These are phyloP conservation scores for Verticillium nubilum DNA, from an alignment of 2,329 filamentous ascomycete species.

Conservation along the genomic window DNA sequence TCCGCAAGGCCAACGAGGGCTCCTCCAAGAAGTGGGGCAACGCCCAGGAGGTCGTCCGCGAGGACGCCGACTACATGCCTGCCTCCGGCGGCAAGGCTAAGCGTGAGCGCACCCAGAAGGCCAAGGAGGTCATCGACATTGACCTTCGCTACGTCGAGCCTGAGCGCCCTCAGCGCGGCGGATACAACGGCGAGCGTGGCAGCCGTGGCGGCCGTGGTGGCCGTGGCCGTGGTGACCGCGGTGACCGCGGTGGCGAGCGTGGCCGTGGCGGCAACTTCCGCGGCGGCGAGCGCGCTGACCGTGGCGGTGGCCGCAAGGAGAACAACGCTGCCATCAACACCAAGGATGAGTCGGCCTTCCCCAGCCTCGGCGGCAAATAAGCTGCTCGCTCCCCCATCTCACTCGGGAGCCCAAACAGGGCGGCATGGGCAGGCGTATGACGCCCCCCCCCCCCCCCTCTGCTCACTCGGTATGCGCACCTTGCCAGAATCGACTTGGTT, in stretches of 20 bases:
- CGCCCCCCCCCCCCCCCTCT: too few relatives aligned
- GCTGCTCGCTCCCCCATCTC: conserved; percentile 8
- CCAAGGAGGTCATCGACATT: conserved; percentile 85
- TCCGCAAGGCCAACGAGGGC: conserved; percentile 91
- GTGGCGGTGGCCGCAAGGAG: conserved; percentile 40
- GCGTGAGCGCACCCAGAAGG: conserved; percentile 85
- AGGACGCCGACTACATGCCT: conserved; percentile 72
- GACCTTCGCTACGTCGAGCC: conserved; percentile 78
- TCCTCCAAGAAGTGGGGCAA: conserved; percentile 90
- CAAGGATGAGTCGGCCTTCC: conserved; percentile 54
- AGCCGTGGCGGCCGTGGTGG: conserved; percentile 46
- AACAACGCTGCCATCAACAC: conserved; percentile 47
- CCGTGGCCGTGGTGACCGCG: conserved; percentile 40
- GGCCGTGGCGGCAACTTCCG: conserved; percentile 29
- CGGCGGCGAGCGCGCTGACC: conserved; percentile 36
- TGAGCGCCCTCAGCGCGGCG: conserved; percentile 49
- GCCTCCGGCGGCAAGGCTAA: conserved; percentile 69
- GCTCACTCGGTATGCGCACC: background rate
- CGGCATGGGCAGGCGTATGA: conserved; percentile 7
- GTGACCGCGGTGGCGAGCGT: conserved; percentile 39
- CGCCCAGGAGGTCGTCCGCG: conserved; percentile 67
- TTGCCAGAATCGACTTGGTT: background rate
- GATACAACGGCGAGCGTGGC: conserved; percentile 46
- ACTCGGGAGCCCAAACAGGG: conserved; percentile 6
- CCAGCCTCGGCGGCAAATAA: conserved; percentile 53